A percentile compares a stretch with the other conserved stretches of the same genome.
phyloP scores from a whole-genome alignment of 345 rosid species.

The Brassica carinata region DNA sequence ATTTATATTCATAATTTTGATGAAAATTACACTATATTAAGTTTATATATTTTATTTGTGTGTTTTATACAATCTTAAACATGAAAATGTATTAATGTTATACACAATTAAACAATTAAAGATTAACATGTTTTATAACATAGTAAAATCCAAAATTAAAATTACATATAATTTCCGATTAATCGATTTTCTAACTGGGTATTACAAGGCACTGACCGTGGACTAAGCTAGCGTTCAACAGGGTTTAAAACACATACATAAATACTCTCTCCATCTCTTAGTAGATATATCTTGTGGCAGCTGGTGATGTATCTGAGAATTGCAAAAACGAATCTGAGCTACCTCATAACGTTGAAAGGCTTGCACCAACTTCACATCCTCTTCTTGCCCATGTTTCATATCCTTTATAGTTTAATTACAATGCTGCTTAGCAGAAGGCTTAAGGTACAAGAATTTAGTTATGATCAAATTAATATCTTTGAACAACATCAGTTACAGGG shows the following conservation, averaged over 20 bases:
- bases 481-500: conserved; percentile 51
- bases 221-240: too few relatives aligned
- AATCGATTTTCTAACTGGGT: too few relatives aligned
- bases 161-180: too few relatives aligned
- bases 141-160: too few relatives aligned
- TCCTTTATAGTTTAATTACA: conserved; percentile 20
- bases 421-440: conserved; percentile 81
- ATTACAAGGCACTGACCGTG: too few relatives aligned
- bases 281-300: conserved; percentile 52
- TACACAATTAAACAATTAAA: too few relatives aligned
- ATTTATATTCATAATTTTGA: too few relatives aligned
- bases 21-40: too few relatives aligned
- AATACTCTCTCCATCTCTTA: conserved; percentile 50
- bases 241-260: neutral
- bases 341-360: conserved; percentile 61
- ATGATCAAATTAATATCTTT: neutral
- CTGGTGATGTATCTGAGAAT: conserved; percentile 33
- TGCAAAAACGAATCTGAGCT: conserved; percentile 60
- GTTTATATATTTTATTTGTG: too few relatives aligned
- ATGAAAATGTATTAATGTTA: too few relatives aligned
- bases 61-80: too few relatives aligned
- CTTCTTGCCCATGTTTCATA: conserved; percentile 76
- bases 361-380: conserved; percentile 86
- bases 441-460: conserved; percentile 51
- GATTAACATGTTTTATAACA: too few relatives aligned